Percentiles rank a stretch among this genome's conserved stretches.
These are phyloP conservation scores for Ophiostoma novo-ulmi DNA, from an alignment of 2,329 filamentous ascomycete genomes.

Conservation along the genomic window DNA sequence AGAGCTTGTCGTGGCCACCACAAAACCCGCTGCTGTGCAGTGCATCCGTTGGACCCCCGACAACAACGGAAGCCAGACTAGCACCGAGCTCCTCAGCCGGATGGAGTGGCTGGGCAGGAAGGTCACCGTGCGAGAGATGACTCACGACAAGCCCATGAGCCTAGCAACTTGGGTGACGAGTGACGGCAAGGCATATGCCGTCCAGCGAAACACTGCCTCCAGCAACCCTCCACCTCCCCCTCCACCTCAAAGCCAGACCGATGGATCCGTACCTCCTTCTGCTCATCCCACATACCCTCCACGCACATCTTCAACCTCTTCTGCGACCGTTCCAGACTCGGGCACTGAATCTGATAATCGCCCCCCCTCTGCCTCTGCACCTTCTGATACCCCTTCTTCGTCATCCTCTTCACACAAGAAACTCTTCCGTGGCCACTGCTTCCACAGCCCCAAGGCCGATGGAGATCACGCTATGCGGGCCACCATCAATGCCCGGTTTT, in stretches of 20 bases:
- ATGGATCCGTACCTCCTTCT: background rate
- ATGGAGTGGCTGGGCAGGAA: constrained; percentile 84
- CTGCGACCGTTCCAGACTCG: background rate
- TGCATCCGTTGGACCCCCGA: constrained; percentile 94
- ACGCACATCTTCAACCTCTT: background rate
- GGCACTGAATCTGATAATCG: background rate
- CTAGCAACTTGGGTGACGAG: constrained; percentile 86
- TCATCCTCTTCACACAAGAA: constrained; percentile 46
- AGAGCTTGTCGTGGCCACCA: constrained; percentile 85
- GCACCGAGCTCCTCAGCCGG: constrained; percentile 79
- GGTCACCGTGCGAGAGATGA: constrained; percentile 72
- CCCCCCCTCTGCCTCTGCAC: background rate
- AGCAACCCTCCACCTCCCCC: background rate
- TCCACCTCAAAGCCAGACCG: background rate
- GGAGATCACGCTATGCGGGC: constrained; percentile 63
- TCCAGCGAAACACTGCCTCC: constrained; percentile 57
- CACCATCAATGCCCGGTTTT: constrained; percentile 91
- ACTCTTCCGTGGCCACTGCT: constrained; percentile 85
- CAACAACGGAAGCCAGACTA: constrained; percentile 74
- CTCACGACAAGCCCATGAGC: constrained; percentile 94
- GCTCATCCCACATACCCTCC: background rate
- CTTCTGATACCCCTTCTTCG: constrained; percentile 16
- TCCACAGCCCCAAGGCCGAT: constrained; percentile 65
- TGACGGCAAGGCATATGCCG: constrained; percentile 83
- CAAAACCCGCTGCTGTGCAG: constrained; percentile 89